Evolutionary conservation across 2,329 filamentous ascomycete species (phyloP).

Genomic region (Alternaria metachromatica): DNA sequence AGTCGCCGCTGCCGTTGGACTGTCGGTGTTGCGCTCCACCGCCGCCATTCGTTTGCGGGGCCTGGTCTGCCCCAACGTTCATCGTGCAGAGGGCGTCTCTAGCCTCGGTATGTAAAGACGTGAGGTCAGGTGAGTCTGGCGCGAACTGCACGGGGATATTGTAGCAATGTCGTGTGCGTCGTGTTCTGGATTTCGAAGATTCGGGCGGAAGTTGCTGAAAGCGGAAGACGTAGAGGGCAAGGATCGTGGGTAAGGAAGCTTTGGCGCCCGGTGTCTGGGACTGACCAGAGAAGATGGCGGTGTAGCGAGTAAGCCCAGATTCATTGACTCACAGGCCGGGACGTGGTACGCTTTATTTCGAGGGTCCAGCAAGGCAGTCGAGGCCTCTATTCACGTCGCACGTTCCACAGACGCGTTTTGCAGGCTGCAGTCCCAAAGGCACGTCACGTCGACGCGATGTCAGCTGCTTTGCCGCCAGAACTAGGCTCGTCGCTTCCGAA

Average conservation of each 20-base stretch:
- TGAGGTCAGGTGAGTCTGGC: not conserved
- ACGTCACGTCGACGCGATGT: conserved; percentile 29
- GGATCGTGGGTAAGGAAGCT: conserved; percentile 14
- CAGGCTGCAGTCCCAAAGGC: conserved; percentile 17
- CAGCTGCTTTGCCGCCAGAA: conserved; percentile 25
- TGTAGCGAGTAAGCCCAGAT: conserved; percentile 19
- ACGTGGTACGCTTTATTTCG: not conserved
- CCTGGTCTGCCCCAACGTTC: conserved; percentile 34
- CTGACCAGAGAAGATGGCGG: conserved; percentile 22
- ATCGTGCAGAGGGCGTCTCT: conserved; percentile 32
- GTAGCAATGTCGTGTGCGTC: not conserved
- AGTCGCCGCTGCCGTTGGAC: conserved; percentile 30
- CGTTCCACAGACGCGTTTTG: conserved; percentile 21
- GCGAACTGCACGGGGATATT: not conserved
- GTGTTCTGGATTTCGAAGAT: not conserved
- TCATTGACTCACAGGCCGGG: not conserved
- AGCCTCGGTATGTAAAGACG: conserved; percentile 9
- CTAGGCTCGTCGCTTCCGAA: not conserved
- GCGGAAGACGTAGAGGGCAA: conserved; percentile 18
- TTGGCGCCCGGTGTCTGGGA: conserved; percentile 21
- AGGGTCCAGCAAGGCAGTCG: not conserved
- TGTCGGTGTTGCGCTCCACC: conserved; percentile 18
- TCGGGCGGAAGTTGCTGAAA: conserved; percentile 14
- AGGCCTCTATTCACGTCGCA: not conserved
- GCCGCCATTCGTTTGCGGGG: conserved; percentile 32